These are phyloP conservation scores for Haplosporangium sp. DNA, from an alignment of 371 early-diverging fungal species.

Conservation along the genomic window DNA sequence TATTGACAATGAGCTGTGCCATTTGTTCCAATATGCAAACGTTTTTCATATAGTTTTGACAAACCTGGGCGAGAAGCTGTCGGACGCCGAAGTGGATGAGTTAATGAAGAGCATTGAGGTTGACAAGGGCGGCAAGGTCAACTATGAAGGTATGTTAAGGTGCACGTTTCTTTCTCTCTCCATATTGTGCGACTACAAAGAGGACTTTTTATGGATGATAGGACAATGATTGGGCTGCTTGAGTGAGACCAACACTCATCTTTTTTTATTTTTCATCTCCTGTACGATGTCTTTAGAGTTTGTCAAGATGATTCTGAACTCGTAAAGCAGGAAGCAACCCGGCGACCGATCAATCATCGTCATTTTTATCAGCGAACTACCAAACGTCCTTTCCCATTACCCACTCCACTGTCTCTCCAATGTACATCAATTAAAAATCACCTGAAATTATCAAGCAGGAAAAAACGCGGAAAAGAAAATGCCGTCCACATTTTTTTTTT, in stretches of 20 bases:
- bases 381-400: too few relatives aligned
- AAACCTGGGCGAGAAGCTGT: conserved; percentile 94
- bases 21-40: not conserved
- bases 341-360: too few relatives aligned
- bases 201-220: too few relatives aligned
- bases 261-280: not conserved
- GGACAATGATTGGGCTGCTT: conserved; percentile 3
- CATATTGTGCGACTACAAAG: too few relatives aligned
- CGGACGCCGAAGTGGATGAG: conserved; percentile 94
- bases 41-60: conserved; percentile 78
- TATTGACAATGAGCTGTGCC: not conserved
- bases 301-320: conserved; percentile 65
- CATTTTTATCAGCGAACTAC: not conserved
- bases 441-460: too few relatives aligned
- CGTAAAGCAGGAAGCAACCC: too few relatives aligned
- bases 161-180: too few relatives aligned
- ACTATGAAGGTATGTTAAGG: conserved; percentile 88
- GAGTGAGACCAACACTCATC: not conserved
- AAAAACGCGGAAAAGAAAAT: too few relatives aligned
- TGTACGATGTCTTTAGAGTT: conserved; percentile 56
- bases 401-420: too few relatives aligned
- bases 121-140: conserved; percentile 84
- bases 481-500: too few relatives aligned
- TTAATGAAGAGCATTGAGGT: conserved; percentile 83
- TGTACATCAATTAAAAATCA: too few relatives aligned